These are phyloP conservation scores for Penicillium sp. DNA, from an alignment of 2,329 filamentous ascomycete species.

Conservation along the genomic window DNA sequence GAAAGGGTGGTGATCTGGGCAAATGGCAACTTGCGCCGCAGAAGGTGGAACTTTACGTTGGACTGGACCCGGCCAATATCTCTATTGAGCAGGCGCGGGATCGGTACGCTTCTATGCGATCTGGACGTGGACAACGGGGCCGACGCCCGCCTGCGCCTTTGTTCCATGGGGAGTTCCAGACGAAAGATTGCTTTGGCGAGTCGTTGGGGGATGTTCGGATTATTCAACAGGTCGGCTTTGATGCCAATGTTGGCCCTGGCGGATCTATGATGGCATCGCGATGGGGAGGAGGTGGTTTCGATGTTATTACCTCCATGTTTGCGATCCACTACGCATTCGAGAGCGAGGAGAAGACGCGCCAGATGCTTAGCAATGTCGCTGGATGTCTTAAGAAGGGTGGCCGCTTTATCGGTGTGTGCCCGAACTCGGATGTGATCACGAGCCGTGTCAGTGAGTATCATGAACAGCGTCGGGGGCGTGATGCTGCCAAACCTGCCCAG, in stretches of 20 bases:
- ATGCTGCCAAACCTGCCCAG: slow-evolving; percentile 43
- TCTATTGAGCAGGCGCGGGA: slow-evolving; percentile 89
- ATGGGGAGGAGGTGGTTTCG: slow-evolving; percentile 77
- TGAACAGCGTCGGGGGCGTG: slow-evolving; percentile 52
- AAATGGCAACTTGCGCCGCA: slow-evolving; percentile 98
- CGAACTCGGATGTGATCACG: slow-evolving; percentile 91
- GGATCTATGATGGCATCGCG: slow-evolving; percentile 59
- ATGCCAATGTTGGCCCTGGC: slow-evolving; percentile 65
- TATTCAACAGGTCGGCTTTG: slow-evolving; percentile 83
- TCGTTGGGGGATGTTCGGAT: slow-evolving; percentile 79
- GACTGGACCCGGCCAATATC: slow-evolving; percentile 87
- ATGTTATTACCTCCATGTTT: slow-evolving; percentile 99
- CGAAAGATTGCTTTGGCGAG: slow-evolving; percentile 90
- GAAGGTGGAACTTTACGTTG: slow-evolving; percentile 87
- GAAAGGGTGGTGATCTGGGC: slow-evolving; percentile 90
- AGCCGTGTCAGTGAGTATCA: slow-evolving; percentile 77
- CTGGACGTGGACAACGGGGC: slow-evolving; percentile 54
- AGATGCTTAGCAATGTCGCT: slow-evolving; percentile 91
- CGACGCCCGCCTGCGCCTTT: slow-evolving; percentile 56
- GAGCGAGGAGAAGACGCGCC: slow-evolving; percentile 81
- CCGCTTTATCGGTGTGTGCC: slow-evolving; percentile 90
- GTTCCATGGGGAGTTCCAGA: slow-evolving; percentile 84
- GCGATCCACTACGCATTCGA: slow-evolving; percentile 99
- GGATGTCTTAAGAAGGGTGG: slow-evolving; percentile 90
- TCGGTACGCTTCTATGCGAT: slow-evolving; percentile 73